Base-by-base conservation (phyloP, 148 eudicot genomes). In the Silene conica region DNA sequence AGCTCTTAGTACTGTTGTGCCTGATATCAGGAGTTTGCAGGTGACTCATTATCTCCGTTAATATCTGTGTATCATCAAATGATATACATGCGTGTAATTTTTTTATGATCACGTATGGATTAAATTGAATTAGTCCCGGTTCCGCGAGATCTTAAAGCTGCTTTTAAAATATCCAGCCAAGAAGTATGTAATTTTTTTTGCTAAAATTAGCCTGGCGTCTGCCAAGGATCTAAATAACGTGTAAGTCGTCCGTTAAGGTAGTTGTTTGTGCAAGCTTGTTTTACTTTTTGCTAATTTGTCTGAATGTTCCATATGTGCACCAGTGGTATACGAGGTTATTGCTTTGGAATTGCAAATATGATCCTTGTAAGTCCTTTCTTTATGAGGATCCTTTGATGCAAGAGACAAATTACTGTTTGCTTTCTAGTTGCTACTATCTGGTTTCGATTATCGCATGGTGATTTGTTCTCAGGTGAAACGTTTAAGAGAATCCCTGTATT, bases 311-410 rank as follows among this genome's bases (percentile, higher is more conserved):
- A 66, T 82, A 43, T 71, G 69, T 59, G 60, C 58, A 73, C 46
- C 86, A 84, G 89, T 77, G 87, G 89, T 22, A 61, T 87, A 54
- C 76, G 89, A 64, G 82, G 86, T 74, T 83, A 84, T 59, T 87
- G 67, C 78, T 87, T 87, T 73, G 89, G 74, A 67, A 71, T 74
- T 34, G 80, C 85, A 60, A 87, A 87, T 70, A 63, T 66, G 74
- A 73, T 76, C 64, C 79, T 87, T 79, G 89, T 87, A 81, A 87
- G 89, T 76, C 2, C 55, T 50, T 50, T 50, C 55, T 50, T 2
- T 11, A 50, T 50, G 55, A 50, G 55, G 55, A 12, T 12, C 55
- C 14, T 12, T 12, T 13, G 55, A 50, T 50, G 55, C 55, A 4
- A 50, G 55, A 50, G 55, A 50, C 55, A 50, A 2, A 4, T 50